Evolutionary conservation across 1,139 yeast species (phyloP), one percentile per base, ranked within the genome.

Genomic region (Hansenula sp.): DNA sequence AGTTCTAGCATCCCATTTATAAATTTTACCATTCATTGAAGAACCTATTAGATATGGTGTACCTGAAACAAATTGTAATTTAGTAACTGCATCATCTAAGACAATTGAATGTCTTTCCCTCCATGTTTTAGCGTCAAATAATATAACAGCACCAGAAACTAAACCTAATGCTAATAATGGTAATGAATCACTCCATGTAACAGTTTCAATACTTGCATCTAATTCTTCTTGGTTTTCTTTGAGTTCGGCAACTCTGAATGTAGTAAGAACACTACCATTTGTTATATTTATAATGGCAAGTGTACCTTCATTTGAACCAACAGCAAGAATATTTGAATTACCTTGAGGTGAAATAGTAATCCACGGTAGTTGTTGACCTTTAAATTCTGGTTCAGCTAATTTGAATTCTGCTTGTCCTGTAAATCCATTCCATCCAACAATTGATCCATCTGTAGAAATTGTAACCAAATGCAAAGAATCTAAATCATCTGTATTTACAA

Each of bases 341-440:
- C 65, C 59, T 38, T 61, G 62, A 28, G 57, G 44, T 14, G 78
- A 66, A 29, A 85, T 57, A 5, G 92, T 74, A 39, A 90, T 90
- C 97, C 97, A 92, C 26, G 96, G 95, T 44, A 89, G 84, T 52
- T 77, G 79, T 28, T 78, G 71, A 14, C 88, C 88, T 57, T 75
- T 81, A 59, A 83, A 73, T 39, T 81, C 84, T 40, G 77, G 69
- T 32, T 82, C 79, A 41, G 73, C 73, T 44, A 85, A 71, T 56
- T 82, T 85, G 61, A 82, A 82, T 25, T 64, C 57, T 26, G 79
- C 77, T 37, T 77, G 79, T 28, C 81, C 81, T 9, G 92, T 81
- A 66, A 77, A 89, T 44, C 92, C 87, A 59, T 90, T 88, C 97
- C 98, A 92, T 45, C 80, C 79, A 40, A 89, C 81, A 26, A 92